Base-by-base conservation (phyloP, 495 filamentous ascomycete species). In the Chaetomium fimeti region DNA sequence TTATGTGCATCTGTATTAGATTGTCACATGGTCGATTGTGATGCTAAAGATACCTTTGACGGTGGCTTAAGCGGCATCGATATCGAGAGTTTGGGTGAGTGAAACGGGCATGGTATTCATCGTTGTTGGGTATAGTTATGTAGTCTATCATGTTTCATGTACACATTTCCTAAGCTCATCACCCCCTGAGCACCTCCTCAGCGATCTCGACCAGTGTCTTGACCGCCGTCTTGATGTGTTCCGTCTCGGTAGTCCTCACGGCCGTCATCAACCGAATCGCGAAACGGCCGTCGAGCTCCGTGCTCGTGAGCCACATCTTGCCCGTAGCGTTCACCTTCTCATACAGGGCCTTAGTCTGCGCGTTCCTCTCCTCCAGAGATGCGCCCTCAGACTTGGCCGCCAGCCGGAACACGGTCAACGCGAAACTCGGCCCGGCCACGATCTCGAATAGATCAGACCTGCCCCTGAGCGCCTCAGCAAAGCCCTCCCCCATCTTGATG, bases 231-330 rank as follows among this genome's bases (percentile, higher is more conserved):
- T 81, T 76, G 11, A 97, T 74, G 74, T 89, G 88, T 68, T 86
- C 84, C 76, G 89, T 88, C 76, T 92, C 84, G 20, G 81, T 79
- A 49, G 81, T 80, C 58, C 88, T 91, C 22, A 86, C 86, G 25
- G 76, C 80, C 60, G 88, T 89, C 12, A 96, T 86, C 28, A 98
- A 84, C 0, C 94, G 82, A 62, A 98, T 96, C 2, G 87, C 86
- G 77, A 92, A 92, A 3, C 87, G 75, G 4, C 88, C 91, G n/a
- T 85, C 85, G 27, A 96, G 79, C 18, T 91, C 82, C 1, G 85
- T 89, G 62, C 88, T 88, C 1, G 94, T 96, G 24, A 97, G 79
- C 76, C 91, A 97, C 48, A 97, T 88, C 76, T 91, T 85, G 0
- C 91, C 90, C 1, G 85, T 76, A 6, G 81, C 79, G 72, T 96